Percentiles rank a stretch among this genome's conserved stretches.
Conservation (phyloP, 495 filamentous ascomycete genomes). For the Lasiosphaeria hispida region DNA sequence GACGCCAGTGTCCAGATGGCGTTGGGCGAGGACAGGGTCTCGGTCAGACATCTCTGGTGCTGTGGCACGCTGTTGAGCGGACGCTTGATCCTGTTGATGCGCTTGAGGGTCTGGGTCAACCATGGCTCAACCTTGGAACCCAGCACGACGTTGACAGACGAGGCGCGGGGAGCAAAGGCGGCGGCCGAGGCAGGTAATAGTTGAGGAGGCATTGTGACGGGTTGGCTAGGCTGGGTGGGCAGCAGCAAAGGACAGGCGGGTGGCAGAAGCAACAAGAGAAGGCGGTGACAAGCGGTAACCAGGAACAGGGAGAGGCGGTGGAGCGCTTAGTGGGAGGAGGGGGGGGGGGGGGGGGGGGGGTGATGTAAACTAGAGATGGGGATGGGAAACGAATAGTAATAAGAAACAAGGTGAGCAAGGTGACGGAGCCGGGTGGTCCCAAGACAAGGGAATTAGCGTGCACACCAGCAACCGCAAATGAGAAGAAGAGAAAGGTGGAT, state of each 20-base stretch:
- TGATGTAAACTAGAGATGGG: slow-evolving; percentile 38
- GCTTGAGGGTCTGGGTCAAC: slow-evolving; percentile 94
- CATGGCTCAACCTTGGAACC: slow-evolving; percentile 94
- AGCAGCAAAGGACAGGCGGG: slow-evolving; percentile 20
- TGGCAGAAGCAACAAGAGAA: slow-evolving; percentile 17
- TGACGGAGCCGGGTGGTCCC: slow-evolving; percentile 55
- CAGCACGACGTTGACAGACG: slow-evolving; percentile 92
- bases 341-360: background rate
- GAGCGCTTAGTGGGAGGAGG: slow-evolving; percentile 36
- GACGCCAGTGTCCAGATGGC: slow-evolving; percentile 97
- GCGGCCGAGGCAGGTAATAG: slow-evolving; percentile 93
- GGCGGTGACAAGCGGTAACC: slow-evolving; percentile 4
- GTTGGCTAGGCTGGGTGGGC: slow-evolving; percentile 20
- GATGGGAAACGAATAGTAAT: slow-evolving; percentile 55
- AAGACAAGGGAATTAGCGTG: slow-evolving; percentile 57
- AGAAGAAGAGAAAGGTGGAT: slow-evolving; percentile 50
- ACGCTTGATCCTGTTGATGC: slow-evolving; percentile 95
- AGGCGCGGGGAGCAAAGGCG: slow-evolving; percentile 87
- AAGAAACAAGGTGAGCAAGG: slow-evolving; percentile 48
- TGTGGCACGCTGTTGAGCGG: slow-evolving; percentile 97
- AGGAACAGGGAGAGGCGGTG: slow-evolving; percentile 47
- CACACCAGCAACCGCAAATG: slow-evolving; percentile 52
- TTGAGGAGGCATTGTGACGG: slow-evolving; percentile 76
- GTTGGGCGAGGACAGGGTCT: slow-evolving; percentile 85
- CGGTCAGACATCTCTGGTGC: slow-evolving; percentile 93